Conservation (phyloP, 2,329 filamentous ascomycete genomes). For the Nothophoma quercina region DNA sequence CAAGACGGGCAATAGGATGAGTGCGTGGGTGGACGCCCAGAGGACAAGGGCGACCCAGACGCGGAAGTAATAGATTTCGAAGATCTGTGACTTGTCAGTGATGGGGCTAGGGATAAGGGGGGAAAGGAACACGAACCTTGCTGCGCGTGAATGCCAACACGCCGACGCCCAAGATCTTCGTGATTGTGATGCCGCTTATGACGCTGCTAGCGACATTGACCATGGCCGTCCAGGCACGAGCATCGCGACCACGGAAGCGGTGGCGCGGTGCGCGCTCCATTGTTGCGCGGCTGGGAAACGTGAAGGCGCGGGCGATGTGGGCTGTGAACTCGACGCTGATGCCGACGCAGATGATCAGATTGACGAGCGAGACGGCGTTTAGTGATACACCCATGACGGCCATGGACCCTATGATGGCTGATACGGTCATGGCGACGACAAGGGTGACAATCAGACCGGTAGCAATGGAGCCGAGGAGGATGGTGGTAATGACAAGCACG, state of each 20-base stretch:
- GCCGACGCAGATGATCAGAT: slow-evolving; percentile 94
- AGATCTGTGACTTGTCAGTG: slow-evolving; percentile 66
- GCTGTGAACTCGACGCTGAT: slow-evolving; percentile 98
- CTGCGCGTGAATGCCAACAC: slow-evolving; percentile 94
- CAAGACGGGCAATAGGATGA: slow-evolving; percentile 90
- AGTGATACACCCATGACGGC: slow-evolving; percentile 85
- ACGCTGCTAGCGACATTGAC: slow-evolving; percentile 95
- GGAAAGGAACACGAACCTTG: slow-evolving; percentile 59
- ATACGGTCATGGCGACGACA: slow-evolving; percentile 91
- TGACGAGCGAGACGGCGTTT: slow-evolving; percentile 94
- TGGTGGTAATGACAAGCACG: slow-evolving; percentile 79
- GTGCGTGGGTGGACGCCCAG: slow-evolving; percentile 85
- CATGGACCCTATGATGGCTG: slow-evolving; percentile 96
- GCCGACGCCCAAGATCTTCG: slow-evolving; percentile 89
- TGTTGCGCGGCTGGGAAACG: slow-evolving; percentile 83
- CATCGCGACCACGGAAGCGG: slow-evolving; percentile 81
- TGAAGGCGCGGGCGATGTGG: slow-evolving; percentile 94
- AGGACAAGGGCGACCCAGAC: slow-evolving; percentile 93
- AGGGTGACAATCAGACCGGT: slow-evolving; percentile 84
- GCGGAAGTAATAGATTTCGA: slow-evolving; percentile 98
- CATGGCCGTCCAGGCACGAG: slow-evolving; percentile 88
- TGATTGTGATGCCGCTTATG: slow-evolving; percentile 94
- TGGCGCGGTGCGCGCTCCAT: slow-evolving; percentile 78
- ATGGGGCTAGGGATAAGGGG: not conserved
- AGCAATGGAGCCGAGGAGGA: slow-evolving; percentile 82